Conservation (phyloP, 345 rosid genomes). For the Capsella bursapastoris region DNA sequence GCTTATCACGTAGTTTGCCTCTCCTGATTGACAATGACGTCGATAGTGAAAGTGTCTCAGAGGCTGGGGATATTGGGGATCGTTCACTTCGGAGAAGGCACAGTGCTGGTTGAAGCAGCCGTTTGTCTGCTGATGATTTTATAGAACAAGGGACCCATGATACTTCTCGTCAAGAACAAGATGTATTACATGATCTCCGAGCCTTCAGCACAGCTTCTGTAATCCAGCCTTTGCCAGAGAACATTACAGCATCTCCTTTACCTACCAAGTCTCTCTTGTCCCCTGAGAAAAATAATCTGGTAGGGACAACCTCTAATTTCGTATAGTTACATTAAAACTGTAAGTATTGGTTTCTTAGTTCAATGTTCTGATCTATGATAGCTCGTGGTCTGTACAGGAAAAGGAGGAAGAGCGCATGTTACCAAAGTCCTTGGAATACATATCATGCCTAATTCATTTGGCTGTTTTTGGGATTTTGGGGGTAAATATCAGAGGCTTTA, state of each 20-base stretch:
- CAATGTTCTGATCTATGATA: constrained; percentile 24
- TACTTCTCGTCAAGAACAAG: constrained; percentile 38
- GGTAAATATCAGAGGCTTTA: constrained; percentile 44
- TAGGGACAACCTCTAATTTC: constrained; percentile 24
- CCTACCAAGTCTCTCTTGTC: constrained; percentile 51
- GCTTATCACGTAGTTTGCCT: constrained; percentile 48
- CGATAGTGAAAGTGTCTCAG: constrained; percentile 71
- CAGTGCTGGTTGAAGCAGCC: constrained; percentile 52
- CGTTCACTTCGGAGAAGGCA: constrained; percentile 63
- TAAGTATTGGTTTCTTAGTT: constrained; percentile 15
- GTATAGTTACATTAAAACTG: constrained; percentile 6
- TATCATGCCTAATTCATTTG: constrained; percentile 60
- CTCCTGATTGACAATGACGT: constrained; percentile 50
- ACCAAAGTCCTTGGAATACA: constrained; percentile 58
- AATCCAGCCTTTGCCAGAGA: constrained; percentile 48
- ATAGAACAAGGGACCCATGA: constrained; percentile 46
- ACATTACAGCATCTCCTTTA: constrained; percentile 52
- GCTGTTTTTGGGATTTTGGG: constrained; percentile 85
- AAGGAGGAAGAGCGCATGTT: constrained; percentile 50
- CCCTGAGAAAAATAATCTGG: constrained; percentile 39
- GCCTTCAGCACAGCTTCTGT: constrained; percentile 42
- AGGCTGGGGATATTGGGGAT: constrained; percentile 92
- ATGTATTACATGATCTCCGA: constrained; percentile 39
- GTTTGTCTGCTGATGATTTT: constrained; percentile 50
- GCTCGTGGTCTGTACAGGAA: constrained; percentile 34